A percentile compares a stretch with the other conserved stretches of the same genome.
Evolutionary conservation across 1,284 basidiomycete species (phyloP).

Genomic region (Tilletia setariae): DNA sequence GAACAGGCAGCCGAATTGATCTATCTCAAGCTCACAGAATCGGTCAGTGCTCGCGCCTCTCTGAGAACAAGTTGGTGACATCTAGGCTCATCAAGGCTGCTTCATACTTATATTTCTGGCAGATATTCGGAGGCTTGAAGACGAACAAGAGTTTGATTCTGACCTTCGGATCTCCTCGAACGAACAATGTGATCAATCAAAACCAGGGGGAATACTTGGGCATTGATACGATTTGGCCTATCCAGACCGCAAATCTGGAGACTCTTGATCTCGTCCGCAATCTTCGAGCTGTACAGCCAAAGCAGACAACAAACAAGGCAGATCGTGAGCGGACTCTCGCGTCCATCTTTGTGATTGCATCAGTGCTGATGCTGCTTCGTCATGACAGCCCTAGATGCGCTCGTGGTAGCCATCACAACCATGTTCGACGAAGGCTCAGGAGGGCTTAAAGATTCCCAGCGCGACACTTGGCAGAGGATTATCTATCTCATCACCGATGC

Average conservation of each 20-base stretch:
- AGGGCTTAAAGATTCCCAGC: constrained; percentile 32
- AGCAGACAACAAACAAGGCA: constrained; percentile 22
- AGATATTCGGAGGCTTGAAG: constrained; percentile 85
- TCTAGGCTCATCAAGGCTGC: too few relatives aligned
- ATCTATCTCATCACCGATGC: constrained; percentile 54
- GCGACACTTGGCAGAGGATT: constrained; percentile 38
- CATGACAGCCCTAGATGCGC: constrained; percentile 71
- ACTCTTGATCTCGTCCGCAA: constrained; percentile 72
- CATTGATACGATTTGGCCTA: constrained; percentile 73
- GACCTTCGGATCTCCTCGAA: constrained; percentile 63
- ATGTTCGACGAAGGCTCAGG: constrained; percentile 39
- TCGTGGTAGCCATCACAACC: constrained; percentile 80
- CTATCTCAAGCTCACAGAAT: constrained; percentile 80
- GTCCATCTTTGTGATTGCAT: neutral
- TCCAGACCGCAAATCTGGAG: constrained; percentile 70
- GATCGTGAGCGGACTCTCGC: constrained; percentile 44
- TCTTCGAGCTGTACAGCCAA: constrained; percentile 40
- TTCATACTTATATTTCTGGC: neutral
- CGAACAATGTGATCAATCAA: constrained; percentile 67
- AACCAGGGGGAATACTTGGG: constrained; percentile 70
- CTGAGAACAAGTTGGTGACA: neutral
- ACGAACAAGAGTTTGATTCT: constrained; percentile 86
- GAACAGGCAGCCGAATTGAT: constrained; percentile 79
- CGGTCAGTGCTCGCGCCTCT: constrained; percentile 60
- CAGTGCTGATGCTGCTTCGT: neutral